These are phyloP conservation scores for Dendrocalamus sinicus DNA, from an alignment of 176 grass and related monocot genomes.

Conservation along the genomic window DNA sequence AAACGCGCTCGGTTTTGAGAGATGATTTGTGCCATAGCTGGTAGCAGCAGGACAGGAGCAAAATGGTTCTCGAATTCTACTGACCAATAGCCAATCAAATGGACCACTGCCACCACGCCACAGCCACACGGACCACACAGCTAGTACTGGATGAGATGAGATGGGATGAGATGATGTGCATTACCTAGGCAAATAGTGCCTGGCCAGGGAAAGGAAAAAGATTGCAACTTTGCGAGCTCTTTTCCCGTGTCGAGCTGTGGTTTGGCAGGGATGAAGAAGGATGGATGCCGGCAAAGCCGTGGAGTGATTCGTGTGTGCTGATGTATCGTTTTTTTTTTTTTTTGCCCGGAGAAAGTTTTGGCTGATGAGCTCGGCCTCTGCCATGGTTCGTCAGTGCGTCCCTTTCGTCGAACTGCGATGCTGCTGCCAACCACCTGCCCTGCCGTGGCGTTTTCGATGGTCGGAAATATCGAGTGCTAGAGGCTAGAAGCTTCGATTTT, in stretches of 20 bases:
- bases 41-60: not conserved
- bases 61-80: not conserved
- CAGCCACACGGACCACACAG: not conserved
- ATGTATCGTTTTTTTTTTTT: not conserved
- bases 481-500: conserved; percentile 23
- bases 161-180: not conserved
- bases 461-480: not conserved
- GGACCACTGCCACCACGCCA: not conserved
- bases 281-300: not conserved
- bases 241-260: not conserved
- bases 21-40: not conserved
- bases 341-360: not conserved
- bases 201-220: not conserved
- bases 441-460: not conserved
- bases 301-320: not conserved
- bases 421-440: conserved; percentile 18
- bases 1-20: not conserved
- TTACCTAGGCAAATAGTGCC: not conserved
- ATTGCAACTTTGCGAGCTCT: not conserved
- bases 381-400: conserved; percentile 26
- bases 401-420: conserved; percentile 18
- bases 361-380: not conserved
- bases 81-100: not conserved
- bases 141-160: not conserved
- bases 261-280: not conserved